These are phyloP conservation scores for Gastrolobium bilobum DNA, from an alignment of 306 rosid genomes.

Conservation along the genomic window DNA sequence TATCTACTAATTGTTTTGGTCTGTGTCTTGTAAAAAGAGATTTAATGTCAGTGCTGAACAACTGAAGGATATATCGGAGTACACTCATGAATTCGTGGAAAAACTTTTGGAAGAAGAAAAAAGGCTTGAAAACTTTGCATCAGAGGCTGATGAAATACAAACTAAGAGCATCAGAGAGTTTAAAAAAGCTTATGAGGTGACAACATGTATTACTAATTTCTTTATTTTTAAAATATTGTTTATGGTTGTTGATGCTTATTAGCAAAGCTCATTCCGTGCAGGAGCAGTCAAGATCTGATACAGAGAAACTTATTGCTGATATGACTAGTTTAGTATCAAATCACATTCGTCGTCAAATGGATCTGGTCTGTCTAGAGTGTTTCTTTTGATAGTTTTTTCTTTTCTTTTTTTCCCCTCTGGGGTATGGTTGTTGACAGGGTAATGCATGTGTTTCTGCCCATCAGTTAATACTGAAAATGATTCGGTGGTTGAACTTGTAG, in stretches of 20 bases:
- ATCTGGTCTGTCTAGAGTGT: constrained; percentile 68
- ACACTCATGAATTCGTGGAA: constrained; percentile 71
- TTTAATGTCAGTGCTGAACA: constrained; percentile 67
- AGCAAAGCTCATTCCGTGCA: constrained; percentile 45
- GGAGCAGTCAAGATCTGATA: constrained; percentile 87
- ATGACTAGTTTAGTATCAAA: constrained; percentile 74
- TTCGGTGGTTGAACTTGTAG: constrained; percentile 55
- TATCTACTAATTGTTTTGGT: constrained; percentile 22
- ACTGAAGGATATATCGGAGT: constrained; percentile 74
- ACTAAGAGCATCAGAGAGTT: constrained; percentile 77
- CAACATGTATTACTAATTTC: background rate
- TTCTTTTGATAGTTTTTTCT: background rate
- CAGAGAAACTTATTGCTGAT: constrained; percentile 88
- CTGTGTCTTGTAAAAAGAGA: constrained; percentile 64
- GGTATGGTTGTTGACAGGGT: background rate
- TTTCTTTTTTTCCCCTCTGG: background rate
- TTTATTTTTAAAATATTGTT: background rate
- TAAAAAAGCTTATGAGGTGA: constrained; percentile 81
- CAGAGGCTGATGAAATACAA: constrained; percentile 62
- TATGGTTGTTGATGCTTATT: background rate
- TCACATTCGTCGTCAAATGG: constrained; percentile 81
- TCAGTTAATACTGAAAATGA: constrained; percentile 16
- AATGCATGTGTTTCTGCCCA: background rate
- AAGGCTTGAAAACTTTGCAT: constrained; percentile 68
- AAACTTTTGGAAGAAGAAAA: constrained; percentile 75